A percentile compares a stretch with the other conserved stretches of the same genome.
Conservation (phyloP, 2,329 filamentous ascomycete species). For the Pseudopithomyces maydicus region DNA sequence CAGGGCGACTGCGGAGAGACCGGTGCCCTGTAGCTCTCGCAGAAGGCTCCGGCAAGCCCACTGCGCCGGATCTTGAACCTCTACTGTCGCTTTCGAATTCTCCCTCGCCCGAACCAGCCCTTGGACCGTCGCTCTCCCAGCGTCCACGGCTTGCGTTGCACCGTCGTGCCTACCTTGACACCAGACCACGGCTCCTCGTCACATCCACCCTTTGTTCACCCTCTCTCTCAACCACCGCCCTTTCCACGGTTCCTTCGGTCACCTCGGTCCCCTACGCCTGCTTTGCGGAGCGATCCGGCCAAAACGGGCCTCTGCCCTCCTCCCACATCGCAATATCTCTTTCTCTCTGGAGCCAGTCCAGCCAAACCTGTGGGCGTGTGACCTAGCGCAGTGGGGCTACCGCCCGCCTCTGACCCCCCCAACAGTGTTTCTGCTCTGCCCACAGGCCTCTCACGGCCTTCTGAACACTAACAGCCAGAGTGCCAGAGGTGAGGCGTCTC, state of each 20-base stretch:
- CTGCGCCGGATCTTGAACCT: neutral
- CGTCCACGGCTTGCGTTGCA: constrained; percentile 6
- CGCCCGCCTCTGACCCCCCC: neutral
- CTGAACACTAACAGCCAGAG: neutral
- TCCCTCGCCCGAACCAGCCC: constrained; percentile 4
- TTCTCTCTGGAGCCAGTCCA: neutral
- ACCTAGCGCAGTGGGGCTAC: neutral
- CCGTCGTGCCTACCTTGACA: neutral
- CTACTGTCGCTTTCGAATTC: neutral
- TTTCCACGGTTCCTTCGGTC: neutral
- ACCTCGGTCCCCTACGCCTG: neutral
- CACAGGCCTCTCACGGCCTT: neutral
- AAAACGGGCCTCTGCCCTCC: neutral
- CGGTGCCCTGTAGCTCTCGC: constrained; percentile 12
- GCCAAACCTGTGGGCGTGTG: neutral
- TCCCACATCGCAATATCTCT: neutral
- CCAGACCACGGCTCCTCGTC: constrained; percentile 6
- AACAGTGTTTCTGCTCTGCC: neutral
- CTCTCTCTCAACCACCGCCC: neutral
- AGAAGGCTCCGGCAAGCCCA: constrained; percentile 1
- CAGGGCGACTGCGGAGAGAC: constrained; percentile 35
- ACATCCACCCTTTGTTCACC: constrained; percentile 2
- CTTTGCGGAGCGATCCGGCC: neutral
- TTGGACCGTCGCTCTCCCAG: neutral
- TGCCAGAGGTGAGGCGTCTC: neutral